Base-by-base conservation (phyloP, 805 yeast species). In the Cephaloascus fragrans region DNA sequence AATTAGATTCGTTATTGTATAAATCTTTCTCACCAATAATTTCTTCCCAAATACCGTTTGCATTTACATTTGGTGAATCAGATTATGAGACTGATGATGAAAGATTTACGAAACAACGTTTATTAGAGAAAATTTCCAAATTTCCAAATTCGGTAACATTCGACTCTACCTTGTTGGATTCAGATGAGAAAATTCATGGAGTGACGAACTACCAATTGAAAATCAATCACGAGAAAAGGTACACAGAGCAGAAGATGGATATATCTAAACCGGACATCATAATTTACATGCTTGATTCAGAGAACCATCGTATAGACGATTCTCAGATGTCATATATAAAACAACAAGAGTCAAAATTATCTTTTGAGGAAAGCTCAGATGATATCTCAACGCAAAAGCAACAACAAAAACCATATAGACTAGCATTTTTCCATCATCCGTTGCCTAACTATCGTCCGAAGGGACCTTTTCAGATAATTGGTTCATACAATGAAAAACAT, bases 361-460 rank as follows among this genome's bases (percentile, higher is more conserved):
- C 28, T 8, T 16, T 31, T 19, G 32, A 17, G 8, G 23, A 34
- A 17, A 29, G 39, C 10, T 26, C 39, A 1, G n/a, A n/a, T n/a
- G n/a, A n/a, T n/a, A n/a, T n/a, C n/a, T n/a, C n/a, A n/a, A n/a
- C n/a, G n/a, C 19, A 26, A 4, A 12, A 32, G 35, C n/a, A 37
- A 40, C 26, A 16, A 38, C 15, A 23, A n/a, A n/a, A n/a, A n/a
- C n/a, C n/a, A n/a, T 59, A 50, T 44, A 63, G 59, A 46, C 45
- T 66, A 18, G 42, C 59, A 4, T 64, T 66, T 41, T 54, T 62
- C 46, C 71, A 66, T 47, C 56, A 58, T 42, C 71, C 71, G 3
- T 50, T 66, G 12, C 69, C 70, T 3, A 63, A 64, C 48, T 64
- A 55, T 46, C 51, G 71, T 20, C 71, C 71, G 2, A 38, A 26